Evolutionary conservation across 176 grass and related monocot species (phyloP).

Genomic region (Areca catechu): DNA sequence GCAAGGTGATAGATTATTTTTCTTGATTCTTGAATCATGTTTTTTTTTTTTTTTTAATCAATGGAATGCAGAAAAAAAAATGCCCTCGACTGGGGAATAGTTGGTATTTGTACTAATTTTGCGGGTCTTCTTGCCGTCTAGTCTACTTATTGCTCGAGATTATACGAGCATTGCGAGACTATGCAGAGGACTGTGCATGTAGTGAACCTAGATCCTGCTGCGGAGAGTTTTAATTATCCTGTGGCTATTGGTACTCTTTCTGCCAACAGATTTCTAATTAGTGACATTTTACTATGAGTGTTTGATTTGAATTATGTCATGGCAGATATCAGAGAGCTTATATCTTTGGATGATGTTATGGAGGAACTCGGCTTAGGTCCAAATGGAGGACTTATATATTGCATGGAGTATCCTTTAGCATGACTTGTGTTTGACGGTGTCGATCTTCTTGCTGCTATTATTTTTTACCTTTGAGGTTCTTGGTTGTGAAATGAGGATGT

Average conservation of each 20-base stretch:
- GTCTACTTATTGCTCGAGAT: constrained; percentile 86
- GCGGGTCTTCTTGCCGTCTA: constrained; percentile 11
- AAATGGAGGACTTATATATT: constrained; percentile 81
- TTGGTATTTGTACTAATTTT: neutral
- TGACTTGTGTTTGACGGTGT: constrained; percentile 1
- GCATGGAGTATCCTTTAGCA: constrained; percentile 94
- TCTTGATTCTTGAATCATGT: no score
- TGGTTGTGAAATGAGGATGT: no score
- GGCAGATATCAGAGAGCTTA: constrained; percentile 87
- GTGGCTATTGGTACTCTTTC: constrained; percentile 47
- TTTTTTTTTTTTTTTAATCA: neutral
- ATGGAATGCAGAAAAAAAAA: neutral
- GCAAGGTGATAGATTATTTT: constrained; percentile 43
- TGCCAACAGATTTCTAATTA: neutral
- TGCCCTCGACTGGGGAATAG: neutral
- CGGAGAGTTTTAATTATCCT: constrained; percentile 77
- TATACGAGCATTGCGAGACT: constrained; percentile 68
- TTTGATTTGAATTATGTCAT: neutral
- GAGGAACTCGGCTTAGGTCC: constrained; percentile 82
- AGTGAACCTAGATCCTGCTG: constrained; percentile 89
- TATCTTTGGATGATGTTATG: constrained; percentile 96
- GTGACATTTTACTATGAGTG: no score
- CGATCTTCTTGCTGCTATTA: neutral
- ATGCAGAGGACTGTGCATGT: constrained; percentile 59
- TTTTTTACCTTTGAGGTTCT: no score